A percentile compares a stretch with the other conserved stretches of the same genome.
Evolutionary conservation across 306 rosid species (phyloP).

Genomic region (Medicago ruthenica): DNA sequence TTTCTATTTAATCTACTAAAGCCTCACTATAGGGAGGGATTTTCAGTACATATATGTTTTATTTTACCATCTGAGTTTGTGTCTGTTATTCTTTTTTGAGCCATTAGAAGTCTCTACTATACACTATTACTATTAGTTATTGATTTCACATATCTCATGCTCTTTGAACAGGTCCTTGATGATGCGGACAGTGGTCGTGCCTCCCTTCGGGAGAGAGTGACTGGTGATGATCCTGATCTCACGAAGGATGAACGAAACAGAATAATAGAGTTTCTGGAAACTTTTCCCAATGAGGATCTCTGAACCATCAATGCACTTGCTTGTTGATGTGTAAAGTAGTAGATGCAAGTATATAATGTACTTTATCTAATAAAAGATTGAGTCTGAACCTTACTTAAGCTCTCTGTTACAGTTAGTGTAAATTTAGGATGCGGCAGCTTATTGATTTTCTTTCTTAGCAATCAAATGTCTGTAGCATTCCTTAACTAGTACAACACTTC

Average conservation of each 20-base stretch:
- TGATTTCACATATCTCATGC: slow-evolving; percentile 35
- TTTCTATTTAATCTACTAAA: background rate
- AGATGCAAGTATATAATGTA: background rate
- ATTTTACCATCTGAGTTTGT: slow-evolving; percentile 9
- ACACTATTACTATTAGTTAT: slow-evolving; percentile 3
- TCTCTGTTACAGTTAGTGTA: background rate
- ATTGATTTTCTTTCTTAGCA: background rate
- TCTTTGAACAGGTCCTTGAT: slow-evolving; percentile 61
- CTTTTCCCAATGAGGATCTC: slow-evolving; percentile 57
- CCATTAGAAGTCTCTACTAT: slow-evolving; percentile 11
- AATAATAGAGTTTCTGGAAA: slow-evolving; percentile 70
- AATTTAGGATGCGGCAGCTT: background rate
- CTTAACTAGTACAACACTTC: background rate
- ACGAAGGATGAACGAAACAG: slow-evolving; percentile 63
- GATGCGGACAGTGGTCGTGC: slow-evolving; percentile 54
- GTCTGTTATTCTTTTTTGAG: slow-evolving; percentile 9
- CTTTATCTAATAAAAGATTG: slow-evolving; percentile 11
- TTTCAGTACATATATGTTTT: slow-evolving; percentile 6
- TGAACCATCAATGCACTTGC: slow-evolving; percentile 39
- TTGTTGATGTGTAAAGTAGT: slow-evolving; percentile 41
- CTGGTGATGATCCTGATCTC: slow-evolving; percentile 70
- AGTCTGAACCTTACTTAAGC: slow-evolving; percentile 1
- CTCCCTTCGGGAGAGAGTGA: slow-evolving; percentile 59
- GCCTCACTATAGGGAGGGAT: slow-evolving; percentile 8
- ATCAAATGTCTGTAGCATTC: slow-evolving; percentile 7